These are phyloP conservation scores for Halenospora varia DNA, from an alignment of 495 filamentous ascomycete genomes.

Conservation along the genomic window DNA sequence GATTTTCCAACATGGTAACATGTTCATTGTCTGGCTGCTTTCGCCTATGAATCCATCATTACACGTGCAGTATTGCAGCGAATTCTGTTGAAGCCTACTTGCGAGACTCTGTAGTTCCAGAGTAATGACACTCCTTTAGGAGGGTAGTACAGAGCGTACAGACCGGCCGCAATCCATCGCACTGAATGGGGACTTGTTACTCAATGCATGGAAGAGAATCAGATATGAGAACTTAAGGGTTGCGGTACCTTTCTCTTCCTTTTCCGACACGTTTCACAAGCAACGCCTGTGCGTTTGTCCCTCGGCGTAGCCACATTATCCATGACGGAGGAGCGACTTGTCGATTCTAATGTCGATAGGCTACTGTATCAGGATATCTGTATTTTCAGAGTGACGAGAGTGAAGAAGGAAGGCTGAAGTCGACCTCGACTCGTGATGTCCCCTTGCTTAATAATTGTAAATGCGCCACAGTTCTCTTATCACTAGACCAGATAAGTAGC, in stretches of 20 bases:
- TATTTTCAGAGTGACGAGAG: no score
- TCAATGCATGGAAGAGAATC: neutral
- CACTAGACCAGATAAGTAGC: no score
- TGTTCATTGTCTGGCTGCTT: neutral
- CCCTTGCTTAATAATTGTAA: no score
- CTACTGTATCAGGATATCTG: no score
- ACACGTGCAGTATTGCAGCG: no score
- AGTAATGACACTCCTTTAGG: neutral
- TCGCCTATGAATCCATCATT: neutral
- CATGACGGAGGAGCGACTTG: no score
- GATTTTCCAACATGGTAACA: neutral
- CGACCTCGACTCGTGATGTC: no score
- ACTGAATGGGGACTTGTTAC: neutral
- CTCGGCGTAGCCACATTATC: no score
- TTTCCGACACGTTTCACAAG: neutral
- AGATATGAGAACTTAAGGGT: neutral
- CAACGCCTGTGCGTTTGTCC: neutral
- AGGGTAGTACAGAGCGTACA: neutral
- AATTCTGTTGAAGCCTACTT: neutral
- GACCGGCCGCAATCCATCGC: neutral
- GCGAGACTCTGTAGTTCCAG: neutral
- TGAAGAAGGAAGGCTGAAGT: no score
- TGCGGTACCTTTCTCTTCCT: neutral
- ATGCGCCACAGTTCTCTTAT: no score
- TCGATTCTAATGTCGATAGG: no score